Base-by-base conservation (phyloP, 139 green algal species). In the Tetraselmis striata region DNA sequence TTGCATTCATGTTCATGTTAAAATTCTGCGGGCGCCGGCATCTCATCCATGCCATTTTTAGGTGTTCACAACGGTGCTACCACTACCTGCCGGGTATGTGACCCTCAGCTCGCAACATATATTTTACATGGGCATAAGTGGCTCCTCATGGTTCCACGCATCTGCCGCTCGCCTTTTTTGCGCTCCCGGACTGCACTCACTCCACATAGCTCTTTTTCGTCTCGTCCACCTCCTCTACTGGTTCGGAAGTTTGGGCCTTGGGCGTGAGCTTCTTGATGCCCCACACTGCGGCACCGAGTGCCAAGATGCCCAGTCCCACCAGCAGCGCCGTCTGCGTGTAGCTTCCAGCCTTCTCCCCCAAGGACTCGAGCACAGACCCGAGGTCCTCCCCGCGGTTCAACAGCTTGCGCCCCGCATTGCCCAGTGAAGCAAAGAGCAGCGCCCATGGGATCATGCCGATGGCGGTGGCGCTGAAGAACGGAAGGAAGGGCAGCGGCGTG, bases 391-490 rank as follows among this genome's bases (percentile, higher is more conserved):
- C 91, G 29, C 79, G 85, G 0, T 89, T 78, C 84, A 97, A 88
- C 85, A 96, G 87, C 23, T 59, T 79, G 0, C 90, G 77, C 32
- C 85, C 88, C 24, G 92, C 93, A 23, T 87, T 90, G 25, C 94
- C 94, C 31, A 97, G 81, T 0, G 89, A 92, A 11, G 92, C 92
- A 79, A 78, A 30, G 31, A 28, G 30, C 2, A 28, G 5, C 28
- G 32, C 78, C 26, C 78, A 82, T 5, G 45, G 45, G 11, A 18
- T 25, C 45, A 67, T 67, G 11, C 81, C 81, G 5, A 82, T 59
- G 24, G 94, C 75, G 0, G 92, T 96, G 83, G 89, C 94, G 0
- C 75, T 77, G 28, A 95, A 24, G 85, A 93, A 94, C 0, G 93
- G 84, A 0, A 83, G 74, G 29, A 95, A 74, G 75, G 90, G 82